Evolutionary conservation across 1,139 yeast species (phyloP), one percentile per base, ranked within the genome.

Genomic region (Zygotorulaspora mrakii): DNA sequence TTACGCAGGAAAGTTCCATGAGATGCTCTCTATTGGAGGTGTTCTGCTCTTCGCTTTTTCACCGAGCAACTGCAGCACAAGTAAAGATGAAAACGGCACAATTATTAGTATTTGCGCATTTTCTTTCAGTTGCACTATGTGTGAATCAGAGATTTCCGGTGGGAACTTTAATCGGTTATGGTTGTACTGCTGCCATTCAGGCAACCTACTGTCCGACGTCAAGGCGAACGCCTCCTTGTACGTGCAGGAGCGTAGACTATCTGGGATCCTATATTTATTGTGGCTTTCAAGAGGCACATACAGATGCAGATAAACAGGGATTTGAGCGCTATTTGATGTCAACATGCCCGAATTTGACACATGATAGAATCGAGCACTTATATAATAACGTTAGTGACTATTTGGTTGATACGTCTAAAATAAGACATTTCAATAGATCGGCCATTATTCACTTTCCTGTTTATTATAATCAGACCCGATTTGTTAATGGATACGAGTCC

Each of bases 381-480:
- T 69, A 70, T 25, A 49, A 57, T 2, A 65, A 68, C 44, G 79
- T 76, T 37, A 58, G 70, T 5, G 43, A 55, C 1, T 59, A 62
- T 67, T 10, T 68, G 42, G 56, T 54, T 5, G 51, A 63, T 24
- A 42, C 59, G 8, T 55, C 57, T 2, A 57, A 57, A 5, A 66
- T 62, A 29, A 60, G 40, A 0, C 52, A 47, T 5, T 55, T 53
- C 45, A 61, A 66, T 36, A 53, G 52, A 3, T 44, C 65, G 1
- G 43, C 41, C 1, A 23, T 59, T 2, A 46, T 55, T 17, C 33
- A 50, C 31, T 50, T 46, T 22, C 71, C 71, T 1, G 57, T 67
- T 14, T 42, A 43, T 17, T 54, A 50, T 40, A 47, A 45, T 35
- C 46, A 44, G 25, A 54, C 59, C 38, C 17, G 50, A 2, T 73